Evolutionary conservation across 176 grass and related monocot genomes (phyloP), one percentile per base, ranked within the genome.

Genomic region (Aegilops umbellulata): DNA sequence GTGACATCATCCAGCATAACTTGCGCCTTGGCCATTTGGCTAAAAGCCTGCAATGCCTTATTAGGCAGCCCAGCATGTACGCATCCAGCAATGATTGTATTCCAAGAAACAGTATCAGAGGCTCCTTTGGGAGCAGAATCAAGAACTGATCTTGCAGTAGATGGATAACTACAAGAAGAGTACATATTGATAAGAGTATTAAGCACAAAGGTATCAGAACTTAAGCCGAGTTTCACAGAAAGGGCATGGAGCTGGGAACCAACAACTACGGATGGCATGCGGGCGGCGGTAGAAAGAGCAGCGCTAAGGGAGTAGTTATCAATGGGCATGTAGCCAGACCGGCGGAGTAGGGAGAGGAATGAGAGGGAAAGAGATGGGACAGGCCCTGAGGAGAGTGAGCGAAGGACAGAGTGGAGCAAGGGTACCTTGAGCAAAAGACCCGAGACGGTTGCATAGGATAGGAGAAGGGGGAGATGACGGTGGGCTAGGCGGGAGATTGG

Each of bases 141-240:
- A 80, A 95, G 90, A 86, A 95, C 91, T 70, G 77, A 66, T 71
- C 85, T 94, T 81, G 93, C 92, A 55, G 83, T 30, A 84, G 65
- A 32, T 44, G 80, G 81, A 64, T 83, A 88, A 87, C 88, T 91
- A 68, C 86, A 95, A 34, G 78, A 53, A 38, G 77, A 94, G 84
- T 98, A 94, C 96, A 94, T 89, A 60, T 89, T 83, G 83, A 98
- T 92, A 44, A 98, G 86, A 5, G 90, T 92, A 82, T 98, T 98
- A 30, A 94, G 86, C 47, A 95, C 91, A 75, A 98, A 95, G 30
- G 79, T 95, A 80, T 95, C 85, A 58, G 84, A 89, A 51, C 74
- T 69, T 72, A 92, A 87, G 11, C 92, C 90, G 19, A 89, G 90
- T 60, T 95, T 94, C 62, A 94, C 57, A 53, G 85, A 87, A 82